Evolutionary conservation across 108 stramenopile species (phyloP).

Genomic region (Heterococcus sp.): DNA sequence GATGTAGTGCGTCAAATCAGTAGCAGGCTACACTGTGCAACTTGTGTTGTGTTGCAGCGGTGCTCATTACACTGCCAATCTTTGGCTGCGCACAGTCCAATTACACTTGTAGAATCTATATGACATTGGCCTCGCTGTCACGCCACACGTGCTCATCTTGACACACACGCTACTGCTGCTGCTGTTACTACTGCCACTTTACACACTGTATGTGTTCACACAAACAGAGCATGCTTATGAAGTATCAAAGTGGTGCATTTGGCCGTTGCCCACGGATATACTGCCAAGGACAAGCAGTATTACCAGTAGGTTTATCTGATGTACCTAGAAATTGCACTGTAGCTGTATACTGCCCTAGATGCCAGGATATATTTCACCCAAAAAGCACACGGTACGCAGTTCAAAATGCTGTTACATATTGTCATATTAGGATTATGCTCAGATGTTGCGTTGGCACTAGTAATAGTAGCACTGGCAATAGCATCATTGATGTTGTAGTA

Average conservation of each 20-base stretch:
- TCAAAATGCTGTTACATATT: no score
- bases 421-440: no score
- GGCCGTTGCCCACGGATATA: constrained; percentile 95
- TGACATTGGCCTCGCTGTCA: neutral
- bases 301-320: constrained; percentile 83
- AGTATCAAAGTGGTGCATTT: constrained; percentile 85
- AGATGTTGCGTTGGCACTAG: no score
- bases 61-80: neutral
- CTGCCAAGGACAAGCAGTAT: constrained; percentile 93
- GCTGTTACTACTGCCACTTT: neutral
- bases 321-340: constrained; percentile 53
- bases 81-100: neutral
- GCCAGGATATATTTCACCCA: constrained; percentile 50
- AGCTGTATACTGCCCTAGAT: constrained; percentile 57
- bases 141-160: no score
- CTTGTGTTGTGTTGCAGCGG: neutral
- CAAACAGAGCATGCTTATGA: constrained; percentile 32
- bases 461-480: neutral
- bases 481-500: neutral
- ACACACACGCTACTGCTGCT: no score
- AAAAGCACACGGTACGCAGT: constrained; percentile 23
- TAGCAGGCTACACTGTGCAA: neutral
- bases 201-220: neutral
- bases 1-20: neutral
- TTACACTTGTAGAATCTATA: neutral